Evolutionary conservation across 202 grass and related monocot species (phyloP).

Genomic region (Panicum hallii): DNA sequence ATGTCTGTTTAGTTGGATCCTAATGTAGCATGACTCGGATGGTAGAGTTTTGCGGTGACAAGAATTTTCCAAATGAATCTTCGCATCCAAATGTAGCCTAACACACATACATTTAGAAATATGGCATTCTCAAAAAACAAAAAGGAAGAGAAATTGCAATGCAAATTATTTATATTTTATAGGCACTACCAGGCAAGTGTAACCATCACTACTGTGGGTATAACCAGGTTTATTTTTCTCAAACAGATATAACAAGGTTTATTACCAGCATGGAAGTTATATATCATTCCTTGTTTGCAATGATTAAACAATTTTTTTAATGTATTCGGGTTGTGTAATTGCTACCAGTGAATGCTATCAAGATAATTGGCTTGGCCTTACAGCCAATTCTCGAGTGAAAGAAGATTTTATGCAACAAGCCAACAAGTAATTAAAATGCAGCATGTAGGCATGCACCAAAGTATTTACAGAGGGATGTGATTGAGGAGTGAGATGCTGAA

Average conservation of each 20-base stretch:
- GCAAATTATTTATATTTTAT: background rate
- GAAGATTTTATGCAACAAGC: background rate
- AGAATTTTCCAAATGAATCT: background rate
- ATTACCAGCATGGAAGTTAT: constrained; percentile 14
- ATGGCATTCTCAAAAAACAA: background rate
- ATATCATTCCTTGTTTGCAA: background rate
- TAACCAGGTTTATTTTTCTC: background rate
- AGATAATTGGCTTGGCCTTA: background rate
- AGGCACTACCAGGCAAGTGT: background rate
- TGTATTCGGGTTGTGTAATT: background rate
- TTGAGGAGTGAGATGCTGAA: background rate
- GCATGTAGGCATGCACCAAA: background rate
- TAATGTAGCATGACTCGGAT: constrained; percentile 3
- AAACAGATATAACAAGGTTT: background rate
- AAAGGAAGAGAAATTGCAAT: background rate
- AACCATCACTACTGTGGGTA: background rate
- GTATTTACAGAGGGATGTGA: background rate
- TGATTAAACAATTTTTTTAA: background rate
- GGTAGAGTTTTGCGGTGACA: background rate
- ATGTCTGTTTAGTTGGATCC: constrained; percentile 34
- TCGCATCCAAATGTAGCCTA: background rate
- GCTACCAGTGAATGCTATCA: background rate
- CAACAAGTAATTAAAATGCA: constrained; percentile 1
- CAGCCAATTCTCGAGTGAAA: background rate
- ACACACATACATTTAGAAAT: background rate